A percentile compares a stretch with the other conserved stretches of the same genome.
These are phyloP conservation scores for Mucor indicus DNA, from an alignment of 371 early-diverging fungal species.

Conservation along the genomic window DNA sequence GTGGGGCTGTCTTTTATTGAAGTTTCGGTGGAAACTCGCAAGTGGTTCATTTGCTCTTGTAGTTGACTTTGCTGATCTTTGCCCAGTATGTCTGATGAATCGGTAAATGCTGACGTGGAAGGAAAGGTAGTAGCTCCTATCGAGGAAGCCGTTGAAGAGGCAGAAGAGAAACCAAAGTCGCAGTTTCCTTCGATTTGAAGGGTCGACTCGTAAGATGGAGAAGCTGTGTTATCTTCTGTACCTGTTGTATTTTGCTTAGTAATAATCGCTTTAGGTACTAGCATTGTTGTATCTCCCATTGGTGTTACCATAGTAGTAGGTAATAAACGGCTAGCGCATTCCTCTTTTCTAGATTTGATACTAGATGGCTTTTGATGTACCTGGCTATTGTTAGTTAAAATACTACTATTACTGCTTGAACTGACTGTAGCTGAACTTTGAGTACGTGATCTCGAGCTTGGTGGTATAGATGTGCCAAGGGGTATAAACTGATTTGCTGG, in stretches of 20 bases:
- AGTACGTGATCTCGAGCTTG: constrained; percentile 2
- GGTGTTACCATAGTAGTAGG: constrained; percentile 6
- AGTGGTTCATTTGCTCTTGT: no score
- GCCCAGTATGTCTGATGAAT: no score
- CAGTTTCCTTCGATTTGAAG: constrained; percentile 4
- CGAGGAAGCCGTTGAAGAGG: constrained; percentile 5
- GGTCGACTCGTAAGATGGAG: neutral
- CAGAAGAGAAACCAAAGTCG: constrained; percentile 15
- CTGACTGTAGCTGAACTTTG: constrained; percentile 10
- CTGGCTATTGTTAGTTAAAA: neutral
- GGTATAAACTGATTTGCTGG: neutral
- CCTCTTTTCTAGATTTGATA: constrained; percentile 6
- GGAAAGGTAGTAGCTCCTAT: neutral
- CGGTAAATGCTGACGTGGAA: no score
- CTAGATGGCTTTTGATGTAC: neutral
- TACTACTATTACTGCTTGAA: constrained; percentile 10
- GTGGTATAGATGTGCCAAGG: neutral
- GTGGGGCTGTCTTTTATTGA: no score
- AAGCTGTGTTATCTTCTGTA: neutral
- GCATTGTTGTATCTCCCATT: neutral
- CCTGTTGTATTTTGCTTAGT: neutral
- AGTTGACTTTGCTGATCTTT: no score
- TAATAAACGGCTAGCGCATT: constrained; percentile 7
- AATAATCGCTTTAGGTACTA: constrained; percentile 8
- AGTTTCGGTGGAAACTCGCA: no score